These are phyloP conservation scores for Actinomucor elegans DNA, from an alignment of 371 early-diverging fungal genomes.

Conservation along the genomic window DNA sequence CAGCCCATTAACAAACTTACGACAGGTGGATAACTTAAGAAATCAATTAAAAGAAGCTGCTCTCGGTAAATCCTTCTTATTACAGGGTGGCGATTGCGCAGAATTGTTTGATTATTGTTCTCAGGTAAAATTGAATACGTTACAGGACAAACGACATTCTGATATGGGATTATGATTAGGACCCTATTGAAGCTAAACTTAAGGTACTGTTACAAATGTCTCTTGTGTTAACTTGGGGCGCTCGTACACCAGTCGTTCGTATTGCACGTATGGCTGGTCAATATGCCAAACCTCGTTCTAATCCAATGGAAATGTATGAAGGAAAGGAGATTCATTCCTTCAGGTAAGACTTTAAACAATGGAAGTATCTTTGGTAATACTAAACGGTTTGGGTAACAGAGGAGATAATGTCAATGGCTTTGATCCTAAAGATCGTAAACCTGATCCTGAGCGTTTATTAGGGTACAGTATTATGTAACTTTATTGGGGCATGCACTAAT, in stretches of 20 bases:
- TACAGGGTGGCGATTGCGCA: constrained; percentile 98
- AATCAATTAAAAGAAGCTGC: constrained; percentile 87
- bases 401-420: constrained; percentile 98
- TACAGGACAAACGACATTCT: too few species aligned
- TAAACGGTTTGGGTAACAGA: constrained; percentile 19
- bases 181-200: constrained; percentile 89
- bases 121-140: too few species aligned
- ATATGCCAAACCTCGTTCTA: constrained; percentile 96
- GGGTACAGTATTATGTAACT: too few species aligned
- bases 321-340: constrained; percentile 79
- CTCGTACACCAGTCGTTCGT: constrained; percentile 88
- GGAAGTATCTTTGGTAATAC: too few species aligned
- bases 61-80: constrained; percentile 85
- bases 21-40: constrained; percentile 80
- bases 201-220: constrained; percentile 97
- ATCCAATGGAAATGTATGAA: constrained; percentile 84
- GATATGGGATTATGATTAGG: constrained; percentile 36
- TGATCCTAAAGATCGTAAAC: constrained; percentile 80
- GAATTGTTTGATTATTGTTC: constrained; percentile 97
- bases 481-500: too few species aligned
- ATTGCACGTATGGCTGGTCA: constrained; percentile 98
- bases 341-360: constrained; percentile 39
- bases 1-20: background rate
- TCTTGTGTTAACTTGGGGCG: constrained; percentile 92
- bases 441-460: constrained; percentile 93